Conservation (phyloP, 2,329 filamentous ascomycete genomes). For the Fusarium mundagurra region DNA sequence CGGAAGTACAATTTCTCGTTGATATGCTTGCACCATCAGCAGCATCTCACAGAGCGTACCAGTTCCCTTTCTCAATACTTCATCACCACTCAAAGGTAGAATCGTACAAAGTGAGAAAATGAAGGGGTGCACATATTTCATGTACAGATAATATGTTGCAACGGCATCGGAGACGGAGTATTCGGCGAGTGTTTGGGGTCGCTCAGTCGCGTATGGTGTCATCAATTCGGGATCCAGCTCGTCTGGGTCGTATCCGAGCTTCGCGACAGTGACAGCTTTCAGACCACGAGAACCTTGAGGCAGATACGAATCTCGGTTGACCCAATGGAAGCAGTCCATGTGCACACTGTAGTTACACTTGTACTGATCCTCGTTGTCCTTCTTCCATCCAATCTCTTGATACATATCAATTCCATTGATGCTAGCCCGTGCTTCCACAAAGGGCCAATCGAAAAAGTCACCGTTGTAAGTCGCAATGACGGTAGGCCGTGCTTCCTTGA, state of each 20-base stretch:
- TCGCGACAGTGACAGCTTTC: constrained; percentile 97
- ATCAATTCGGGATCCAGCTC: constrained; percentile 97
- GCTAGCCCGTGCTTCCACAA: constrained; percentile 92
- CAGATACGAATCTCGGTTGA: constrained; percentile 97
- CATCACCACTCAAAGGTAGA: constrained; percentile 90
- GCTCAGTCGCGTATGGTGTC: constrained; percentile 89
- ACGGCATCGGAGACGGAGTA: constrained; percentile 99
- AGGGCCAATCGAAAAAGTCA: constrained; percentile 99
- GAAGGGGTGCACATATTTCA: constrained; percentile 99
- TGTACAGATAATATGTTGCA: constrained; percentile 98
- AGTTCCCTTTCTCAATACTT: constrained; percentile 93
- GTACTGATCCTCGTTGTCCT: constrained; percentile 95
- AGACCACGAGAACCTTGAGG: constrained; percentile 96
- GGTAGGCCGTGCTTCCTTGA: constrained; percentile 93
- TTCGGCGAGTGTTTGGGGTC: constrained; percentile 92
- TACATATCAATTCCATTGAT: constrained; percentile 99
- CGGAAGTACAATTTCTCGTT: constrained; percentile 89
- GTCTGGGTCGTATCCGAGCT: constrained; percentile 97
- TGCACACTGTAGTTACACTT: constrained; percentile 96
- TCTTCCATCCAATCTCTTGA: constrained; percentile 95
- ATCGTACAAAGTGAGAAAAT: constrained; percentile 99
- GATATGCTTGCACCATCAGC: constrained; percentile 97
- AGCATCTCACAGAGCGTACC: constrained; percentile 99
- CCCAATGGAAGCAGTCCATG: constrained; percentile 99
- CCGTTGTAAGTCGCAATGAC: constrained; percentile 99